phyloP scores from a whole-genome alignment of 1,139 yeast species.

The Diutina neorugosa region DNA sequence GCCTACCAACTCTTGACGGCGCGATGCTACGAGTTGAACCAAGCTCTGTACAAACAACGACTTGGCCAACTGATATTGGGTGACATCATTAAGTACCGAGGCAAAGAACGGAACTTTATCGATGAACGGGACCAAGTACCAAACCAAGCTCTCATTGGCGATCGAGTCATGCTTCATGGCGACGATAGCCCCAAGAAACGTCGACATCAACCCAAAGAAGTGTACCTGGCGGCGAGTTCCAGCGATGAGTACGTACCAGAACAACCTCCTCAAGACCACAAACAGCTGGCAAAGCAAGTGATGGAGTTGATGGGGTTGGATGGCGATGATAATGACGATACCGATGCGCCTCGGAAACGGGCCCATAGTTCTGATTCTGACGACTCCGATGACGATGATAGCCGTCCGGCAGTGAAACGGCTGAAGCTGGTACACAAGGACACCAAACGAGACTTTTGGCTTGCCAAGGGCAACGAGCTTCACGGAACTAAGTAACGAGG shows the following conservation, averaged over 20 bases:
- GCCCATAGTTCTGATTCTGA: neutral
- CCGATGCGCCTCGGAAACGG: neutral
- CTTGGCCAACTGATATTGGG: slow-evolving; percentile 70
- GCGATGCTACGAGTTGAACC: slow-evolving; percentile 46
- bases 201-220: slow-evolving; percentile 5
- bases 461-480: neutral
- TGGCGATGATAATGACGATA: neutral
- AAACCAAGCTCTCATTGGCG: slow-evolving; percentile 41
- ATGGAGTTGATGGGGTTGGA: slow-evolving; percentile 3
- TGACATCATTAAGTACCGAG: slow-evolving; percentile 65
- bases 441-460: slow-evolving; percentile 4
- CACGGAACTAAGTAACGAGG: neutral
- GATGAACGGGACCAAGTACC: slow-evolving; percentile 60
- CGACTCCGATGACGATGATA: neutral
- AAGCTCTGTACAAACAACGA: slow-evolving; percentile 56
- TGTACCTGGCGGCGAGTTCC: neutral
- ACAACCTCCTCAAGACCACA: neutral
- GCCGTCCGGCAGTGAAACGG: neutral
- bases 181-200: slow-evolving; percentile 9
- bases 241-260: neutral
- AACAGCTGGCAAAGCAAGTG: neutral
- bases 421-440: neutral
- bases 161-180: neutral
- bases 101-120: slow-evolving; percentile 65
- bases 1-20: slow-evolving; percentile 75